phyloP scores from a whole-genome alignment of 805 yeast species.

The Metschnikowia proteae region DNA sequence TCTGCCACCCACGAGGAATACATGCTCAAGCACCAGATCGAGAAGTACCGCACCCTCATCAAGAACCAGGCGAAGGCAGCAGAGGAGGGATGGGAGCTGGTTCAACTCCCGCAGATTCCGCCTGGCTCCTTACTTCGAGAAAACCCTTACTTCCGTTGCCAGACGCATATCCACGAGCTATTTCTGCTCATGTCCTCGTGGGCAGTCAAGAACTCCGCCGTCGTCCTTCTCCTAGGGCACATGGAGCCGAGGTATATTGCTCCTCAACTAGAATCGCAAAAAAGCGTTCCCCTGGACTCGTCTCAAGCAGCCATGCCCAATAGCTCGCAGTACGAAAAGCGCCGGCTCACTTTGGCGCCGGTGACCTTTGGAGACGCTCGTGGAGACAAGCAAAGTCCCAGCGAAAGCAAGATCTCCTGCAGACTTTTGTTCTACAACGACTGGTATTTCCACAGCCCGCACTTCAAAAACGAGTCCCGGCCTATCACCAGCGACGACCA shows the following conservation, averaged over 20 bases:
- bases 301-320: conserved; percentile 5
- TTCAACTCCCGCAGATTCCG: conserved; percentile 28
- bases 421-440: conserved; percentile 33
- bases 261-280: not conserved
- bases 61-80: conserved; percentile 18
- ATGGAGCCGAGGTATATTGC: conserved; percentile 26
- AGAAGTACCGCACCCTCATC: conserved; percentile 21
- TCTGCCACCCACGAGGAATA: conserved; percentile 32
- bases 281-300: not conserved
- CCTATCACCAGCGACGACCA: conserved; percentile 1
- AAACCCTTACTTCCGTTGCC: conserved; percentile 30
- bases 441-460: conserved; percentile 27
- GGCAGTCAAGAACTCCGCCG: conserved; percentile 22
- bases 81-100: conserved; percentile 23
- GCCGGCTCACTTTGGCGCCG: conserved; percentile 8
- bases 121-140: conserved; percentile 26
- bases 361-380: conserved; percentile 7
- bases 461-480: conserved; percentile 6
- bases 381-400: conserved; percentile 7
- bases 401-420: conserved; percentile 18
- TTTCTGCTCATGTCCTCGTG: conserved; percentile 24
- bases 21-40: conserved; percentile 30
- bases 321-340: not conserved
- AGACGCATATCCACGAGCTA: conserved; percentile 28
- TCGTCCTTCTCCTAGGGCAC: conserved; percentile 29